Evolutionary conservation across 2,329 filamentous ascomycete species (phyloP).

Genomic region (Emydomyces testavorans): DNA sequence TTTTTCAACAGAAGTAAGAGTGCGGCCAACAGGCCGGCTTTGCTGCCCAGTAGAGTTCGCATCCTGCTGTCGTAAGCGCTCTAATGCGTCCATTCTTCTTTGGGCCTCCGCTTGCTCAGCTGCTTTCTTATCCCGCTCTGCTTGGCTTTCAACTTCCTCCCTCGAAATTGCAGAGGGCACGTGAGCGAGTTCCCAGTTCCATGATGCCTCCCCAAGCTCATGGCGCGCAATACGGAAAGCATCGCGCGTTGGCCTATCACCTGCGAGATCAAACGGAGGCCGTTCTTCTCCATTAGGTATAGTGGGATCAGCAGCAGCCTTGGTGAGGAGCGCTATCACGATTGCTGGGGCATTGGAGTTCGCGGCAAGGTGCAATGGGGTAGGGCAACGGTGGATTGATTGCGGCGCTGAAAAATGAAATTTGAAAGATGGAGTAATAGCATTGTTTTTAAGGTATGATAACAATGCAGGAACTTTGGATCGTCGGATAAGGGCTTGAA

Average conservation of each 20-base stretch:
- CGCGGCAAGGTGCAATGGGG: constrained; percentile 74
- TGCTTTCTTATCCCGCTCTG: constrained; percentile 58
- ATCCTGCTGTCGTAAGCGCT: constrained; percentile 57
- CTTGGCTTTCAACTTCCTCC: constrained; percentile 57
- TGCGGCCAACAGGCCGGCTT: constrained; percentile 42
- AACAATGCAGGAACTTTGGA: constrained; percentile 81
- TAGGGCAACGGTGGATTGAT: constrained; percentile 67
- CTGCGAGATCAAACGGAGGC: constrained; percentile 74
- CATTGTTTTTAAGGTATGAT: constrained; percentile 69
- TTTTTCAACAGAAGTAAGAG: constrained; percentile 53
- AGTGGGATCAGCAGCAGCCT: constrained; percentile 64
- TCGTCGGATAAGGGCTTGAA: constrained; percentile 76
- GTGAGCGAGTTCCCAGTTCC: constrained; percentile 65
- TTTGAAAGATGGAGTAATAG: constrained; percentile 56
- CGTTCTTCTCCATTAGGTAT: constrained; percentile 62
- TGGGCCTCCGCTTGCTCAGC: constrained; percentile 57
- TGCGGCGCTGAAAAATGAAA: constrained; percentile 59
- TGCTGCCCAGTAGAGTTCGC: constrained; percentile 32
- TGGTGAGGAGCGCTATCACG: constrained; percentile 63
- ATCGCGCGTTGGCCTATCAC: constrained; percentile 74
- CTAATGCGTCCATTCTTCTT: constrained; percentile 61
- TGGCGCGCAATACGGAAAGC: constrained; percentile 80
- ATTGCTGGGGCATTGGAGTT: constrained; percentile 67
- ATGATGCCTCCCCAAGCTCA: constrained; percentile 64
- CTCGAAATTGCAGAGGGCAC: constrained; percentile 62